phyloP scores from a whole-genome alignment of 192 early-diverging fungal species.

The Rhizophagus prolifer region DNA sequence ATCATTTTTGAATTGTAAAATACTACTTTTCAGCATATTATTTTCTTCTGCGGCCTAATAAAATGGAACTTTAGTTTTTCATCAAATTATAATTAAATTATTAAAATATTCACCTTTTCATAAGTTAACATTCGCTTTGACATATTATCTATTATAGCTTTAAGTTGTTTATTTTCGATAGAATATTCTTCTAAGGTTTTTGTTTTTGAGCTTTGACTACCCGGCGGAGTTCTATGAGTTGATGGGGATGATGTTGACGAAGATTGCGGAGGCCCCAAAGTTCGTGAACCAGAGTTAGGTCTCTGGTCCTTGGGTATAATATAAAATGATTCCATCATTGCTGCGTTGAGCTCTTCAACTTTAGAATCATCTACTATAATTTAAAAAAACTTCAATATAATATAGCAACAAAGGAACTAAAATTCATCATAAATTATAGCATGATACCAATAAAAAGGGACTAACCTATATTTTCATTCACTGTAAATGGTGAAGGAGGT shows the following conservation, averaged over 20 bases:
- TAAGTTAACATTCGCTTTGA: conserved; percentile 50
- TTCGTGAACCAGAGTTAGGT: not conserved
- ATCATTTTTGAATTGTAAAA: conserved; percentile 70
- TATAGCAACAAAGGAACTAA: not conserved
- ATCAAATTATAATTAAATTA: conserved; percentile 1
- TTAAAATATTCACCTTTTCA: conserved; percentile 51
- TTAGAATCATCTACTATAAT: not conserved
- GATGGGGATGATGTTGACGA: not conserved
- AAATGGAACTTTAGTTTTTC: not conserved
- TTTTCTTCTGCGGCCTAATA: conserved; percentile 58
- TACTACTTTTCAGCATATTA: conserved; percentile 58
- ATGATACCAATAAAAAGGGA: not conserved
- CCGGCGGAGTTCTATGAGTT: not conserved
- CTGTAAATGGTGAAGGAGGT: conserved; percentile 1
- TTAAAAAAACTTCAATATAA: not conserved
- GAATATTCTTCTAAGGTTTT: conserved; percentile 67
- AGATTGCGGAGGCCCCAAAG: not conserved
- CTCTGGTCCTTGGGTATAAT: conserved; percentile 40
- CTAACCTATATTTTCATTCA: conserved; percentile 10
- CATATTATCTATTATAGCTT: conserved; percentile 59
- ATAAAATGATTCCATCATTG: conserved; percentile 58
- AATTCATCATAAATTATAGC: not conserved
- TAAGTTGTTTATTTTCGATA: conserved; percentile 66
- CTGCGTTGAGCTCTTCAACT: conserved; percentile 31
- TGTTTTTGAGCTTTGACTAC: conserved; percentile 18